These are phyloP conservation scores for Chrysoporthe austroafricana DNA, from an alignment of 2,329 filamentous ascomycete genomes.

Conservation along the genomic window DNA sequence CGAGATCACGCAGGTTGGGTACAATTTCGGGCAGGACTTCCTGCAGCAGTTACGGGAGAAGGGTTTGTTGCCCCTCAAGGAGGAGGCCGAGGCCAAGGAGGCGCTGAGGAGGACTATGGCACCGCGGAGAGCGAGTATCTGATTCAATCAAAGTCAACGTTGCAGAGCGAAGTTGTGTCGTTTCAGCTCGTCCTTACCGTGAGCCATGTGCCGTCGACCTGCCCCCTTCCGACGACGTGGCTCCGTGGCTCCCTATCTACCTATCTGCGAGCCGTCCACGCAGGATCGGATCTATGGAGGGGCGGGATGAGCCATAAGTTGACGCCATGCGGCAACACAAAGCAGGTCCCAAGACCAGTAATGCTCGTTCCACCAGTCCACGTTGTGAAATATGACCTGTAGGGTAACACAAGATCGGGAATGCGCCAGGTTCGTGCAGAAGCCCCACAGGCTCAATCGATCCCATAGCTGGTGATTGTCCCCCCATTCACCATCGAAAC, in stretches of 20 bases:
- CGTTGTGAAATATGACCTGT: neutral
- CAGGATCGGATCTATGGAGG: neutral
- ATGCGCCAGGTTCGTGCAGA: neutral
- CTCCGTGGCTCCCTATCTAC: neutral
- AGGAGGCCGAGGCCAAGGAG: slow-evolving; percentile 78
- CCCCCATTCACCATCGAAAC: neutral
- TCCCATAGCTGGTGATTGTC: neutral
- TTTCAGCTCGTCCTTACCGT: neutral
- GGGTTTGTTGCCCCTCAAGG: slow-evolving; percentile 71
- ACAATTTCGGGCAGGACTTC: slow-evolving; percentile 82
- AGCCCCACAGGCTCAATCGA: neutral
- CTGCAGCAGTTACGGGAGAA: slow-evolving; percentile 76
- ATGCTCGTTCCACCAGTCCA: slow-evolving; percentile 1
- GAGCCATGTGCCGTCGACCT: neutral
- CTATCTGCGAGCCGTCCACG: neutral
- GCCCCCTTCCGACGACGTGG: neutral
- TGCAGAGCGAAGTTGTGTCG: neutral
- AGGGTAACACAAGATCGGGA: slow-evolving; percentile 3
- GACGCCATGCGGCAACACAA: slow-evolving; percentile 22
- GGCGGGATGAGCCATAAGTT: slow-evolving; percentile 7
- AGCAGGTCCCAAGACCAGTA: slow-evolving; percentile 22
- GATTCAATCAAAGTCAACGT: slow-evolving; percentile 22
- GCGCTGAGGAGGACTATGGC: slow-evolving; percentile 78
- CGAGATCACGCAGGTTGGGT: slow-evolving; percentile 91
- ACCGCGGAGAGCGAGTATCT: slow-evolving; percentile 78